These are phyloP conservation scores for Neofusicoccum sp. DNA, from an alignment of 2,329 filamentous ascomycete species.

Conservation along the genomic window DNA sequence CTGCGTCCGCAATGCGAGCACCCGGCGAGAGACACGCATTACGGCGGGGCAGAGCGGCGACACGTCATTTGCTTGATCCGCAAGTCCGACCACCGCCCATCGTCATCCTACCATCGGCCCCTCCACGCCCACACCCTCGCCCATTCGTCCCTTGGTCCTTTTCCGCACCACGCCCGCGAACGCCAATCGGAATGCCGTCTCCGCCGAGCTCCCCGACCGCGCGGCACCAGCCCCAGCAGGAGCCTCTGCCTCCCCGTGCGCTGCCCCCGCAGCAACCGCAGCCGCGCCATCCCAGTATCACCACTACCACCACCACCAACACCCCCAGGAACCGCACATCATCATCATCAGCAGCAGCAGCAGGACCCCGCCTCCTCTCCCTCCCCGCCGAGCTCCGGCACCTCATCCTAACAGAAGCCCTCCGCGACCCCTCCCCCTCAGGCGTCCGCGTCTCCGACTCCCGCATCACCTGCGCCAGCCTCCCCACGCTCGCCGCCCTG, in stretches of 20 bases:
- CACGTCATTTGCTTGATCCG: neutral
- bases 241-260: neutral
- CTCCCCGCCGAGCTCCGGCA: slow-evolving; percentile 11
- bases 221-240: too few species aligned
- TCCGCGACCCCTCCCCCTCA: neutral
- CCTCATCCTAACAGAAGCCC: neutral
- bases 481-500: neutral
- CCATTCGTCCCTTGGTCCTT: neutral
- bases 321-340: too few species aligned
- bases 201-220: neutral
- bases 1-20: too few species aligned
- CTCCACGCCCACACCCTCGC: neutral
- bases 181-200: neutral
- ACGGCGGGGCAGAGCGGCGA: too few species aligned
- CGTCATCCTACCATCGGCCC: neutral
- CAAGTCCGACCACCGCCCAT: neutral
- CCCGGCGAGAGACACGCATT: too few species aligned
- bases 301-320: neutral
- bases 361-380: neutral
- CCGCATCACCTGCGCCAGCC: neutral
- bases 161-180: too few species aligned
- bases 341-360: too few species aligned
- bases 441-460: neutral
- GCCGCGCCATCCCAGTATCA: neutral
- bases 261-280: neutral